Base-by-base conservation (phyloP, 768 basidiomycete genomes). In the Agaricus subrufescens region DNA sequence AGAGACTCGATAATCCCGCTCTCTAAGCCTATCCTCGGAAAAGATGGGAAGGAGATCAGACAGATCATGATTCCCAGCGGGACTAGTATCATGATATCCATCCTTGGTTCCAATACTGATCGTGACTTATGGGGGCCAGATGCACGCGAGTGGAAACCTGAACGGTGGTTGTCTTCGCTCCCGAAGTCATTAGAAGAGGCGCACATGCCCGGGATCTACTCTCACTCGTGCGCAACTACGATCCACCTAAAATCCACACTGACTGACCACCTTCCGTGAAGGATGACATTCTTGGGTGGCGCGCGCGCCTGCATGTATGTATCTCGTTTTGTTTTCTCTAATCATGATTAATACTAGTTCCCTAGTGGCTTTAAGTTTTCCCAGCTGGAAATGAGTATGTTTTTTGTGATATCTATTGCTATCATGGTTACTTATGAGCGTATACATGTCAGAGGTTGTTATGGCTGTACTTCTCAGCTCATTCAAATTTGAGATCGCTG, bases 111-210 rank as follows among this genome's bases (percentile, higher is more conserved):
- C 3, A 80, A 80, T 55, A 64, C 69, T 0, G 71, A 71, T 46
- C 67, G 66, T 14, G 67, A 68, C 11, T 58, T 80, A n/a, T 82
- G 78, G 79, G 80, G 79, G 10, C 68, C 71, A 2, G 79, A 81
- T 57, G 74, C 75, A 1, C 40, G 66, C 11, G 74, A 78, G 56
- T 80, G 76, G 71, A 79, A 75, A 46, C 79, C 79, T 0, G 77
- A 80, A 56, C 64, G 80, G 19, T 82, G 81, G 80, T 62, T 80
- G 3, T 63, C 63, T 1, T 63, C 56, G 34, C 58, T 66, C n/a
- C 66, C 63, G 0, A 58, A 66, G 3, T 57, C 62, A 26, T 61
- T 75, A 9, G 58, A 56, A 2, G 63, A 68, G n/a, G 72, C 71
- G 3, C 70, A 67, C 10, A 60, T 78, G 9, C 77, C 77, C 3